Conservation (phyloP, 192 early-diverging fungal genomes). For the Coemansia sp. region DNA sequence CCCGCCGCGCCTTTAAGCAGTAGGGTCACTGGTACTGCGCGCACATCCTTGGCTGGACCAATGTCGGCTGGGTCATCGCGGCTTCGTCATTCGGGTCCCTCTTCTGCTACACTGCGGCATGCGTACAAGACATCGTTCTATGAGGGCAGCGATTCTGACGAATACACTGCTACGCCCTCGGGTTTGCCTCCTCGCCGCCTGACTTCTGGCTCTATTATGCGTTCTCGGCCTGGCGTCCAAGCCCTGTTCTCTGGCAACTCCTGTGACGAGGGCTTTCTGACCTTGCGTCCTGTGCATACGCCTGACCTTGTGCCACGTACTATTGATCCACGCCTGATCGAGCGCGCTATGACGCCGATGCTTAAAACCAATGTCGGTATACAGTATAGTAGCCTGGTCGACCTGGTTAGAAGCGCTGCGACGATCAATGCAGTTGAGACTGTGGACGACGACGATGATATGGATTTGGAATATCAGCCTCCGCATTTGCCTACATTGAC, state of each 20-base stretch:
- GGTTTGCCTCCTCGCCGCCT: not conserved
- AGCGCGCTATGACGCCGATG: constrained; percentile 59
- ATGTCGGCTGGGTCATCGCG: not conserved
- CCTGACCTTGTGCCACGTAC: constrained; percentile 51
- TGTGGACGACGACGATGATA: not conserved
- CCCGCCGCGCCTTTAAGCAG: not conserved
- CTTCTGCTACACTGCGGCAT: not conserved
- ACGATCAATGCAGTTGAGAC: not conserved
- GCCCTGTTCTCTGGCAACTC: not conserved
- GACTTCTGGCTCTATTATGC: not conserved
- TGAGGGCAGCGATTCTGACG: constrained; percentile 21
- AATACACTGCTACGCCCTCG: not conserved
- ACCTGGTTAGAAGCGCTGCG: constrained; percentile 6
- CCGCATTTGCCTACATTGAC: not conserved
- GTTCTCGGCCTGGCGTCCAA: not conserved
- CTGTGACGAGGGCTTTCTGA: constrained; percentile 45
- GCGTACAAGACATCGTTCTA: not conserved
- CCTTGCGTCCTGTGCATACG: constrained; percentile 53
- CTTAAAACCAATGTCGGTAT: constrained; percentile 43
- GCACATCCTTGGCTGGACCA: not conserved
- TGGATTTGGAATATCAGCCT: not conserved
- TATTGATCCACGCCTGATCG: constrained; percentile 47
- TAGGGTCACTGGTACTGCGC: not conserved
- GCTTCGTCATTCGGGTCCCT: not conserved
- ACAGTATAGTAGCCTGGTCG: constrained; percentile 11